Conservation (phyloP, 225 moss, liverwort and hornwort species). For the Takakia lepidozioides region DNA sequence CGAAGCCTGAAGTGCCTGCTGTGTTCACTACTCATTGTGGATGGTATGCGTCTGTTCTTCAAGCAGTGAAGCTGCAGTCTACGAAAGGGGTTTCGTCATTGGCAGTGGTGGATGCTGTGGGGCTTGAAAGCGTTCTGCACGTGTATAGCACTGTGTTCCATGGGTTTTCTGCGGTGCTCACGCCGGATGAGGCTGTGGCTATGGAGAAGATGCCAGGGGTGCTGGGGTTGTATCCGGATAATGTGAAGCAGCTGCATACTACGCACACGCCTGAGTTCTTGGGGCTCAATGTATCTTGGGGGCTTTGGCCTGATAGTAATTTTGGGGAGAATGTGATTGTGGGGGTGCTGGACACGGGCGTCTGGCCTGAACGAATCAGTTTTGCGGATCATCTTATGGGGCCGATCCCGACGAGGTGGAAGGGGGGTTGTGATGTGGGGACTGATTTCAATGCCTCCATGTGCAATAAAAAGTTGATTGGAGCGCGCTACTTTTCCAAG, state of each 20-base stretch:
- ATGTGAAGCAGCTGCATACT: conserved; percentile 7
- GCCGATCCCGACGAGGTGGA: conserved; percentile 8
- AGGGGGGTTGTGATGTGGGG: conserved; percentile 2
- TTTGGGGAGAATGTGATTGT: conserved; percentile 27
- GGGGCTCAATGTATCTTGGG: neutral
- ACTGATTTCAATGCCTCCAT: neutral
- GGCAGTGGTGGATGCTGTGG: too few species aligned
- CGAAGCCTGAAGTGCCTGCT: too few species aligned
- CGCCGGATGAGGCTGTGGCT: neutral
- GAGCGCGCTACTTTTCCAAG: too few species aligned
- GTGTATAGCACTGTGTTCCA: conserved; percentile 4
- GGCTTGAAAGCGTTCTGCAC: conserved; percentile 5
- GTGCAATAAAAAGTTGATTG: conserved; percentile 13
- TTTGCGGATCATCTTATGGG: conserved; percentile 10
- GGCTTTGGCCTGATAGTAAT: conserved; percentile 11
- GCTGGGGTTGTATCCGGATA: neutral
- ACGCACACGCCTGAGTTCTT: conserved; percentile 25
- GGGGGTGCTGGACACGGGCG: conserved; percentile 22
- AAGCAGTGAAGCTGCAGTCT: too few species aligned
- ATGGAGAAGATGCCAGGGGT: conserved; percentile 8
- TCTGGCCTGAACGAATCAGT: conserved; percentile 35
- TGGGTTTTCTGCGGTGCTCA: conserved; percentile 12
- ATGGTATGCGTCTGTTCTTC: too few species aligned
- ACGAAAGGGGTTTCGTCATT: too few species aligned
- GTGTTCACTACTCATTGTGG: too few species aligned